A percentile compares a stretch with the other conserved stretches of the same genome.
phyloP scores from a whole-genome alignment of 805 yeast species.

The Jamesozyma gamospora region DNA sequence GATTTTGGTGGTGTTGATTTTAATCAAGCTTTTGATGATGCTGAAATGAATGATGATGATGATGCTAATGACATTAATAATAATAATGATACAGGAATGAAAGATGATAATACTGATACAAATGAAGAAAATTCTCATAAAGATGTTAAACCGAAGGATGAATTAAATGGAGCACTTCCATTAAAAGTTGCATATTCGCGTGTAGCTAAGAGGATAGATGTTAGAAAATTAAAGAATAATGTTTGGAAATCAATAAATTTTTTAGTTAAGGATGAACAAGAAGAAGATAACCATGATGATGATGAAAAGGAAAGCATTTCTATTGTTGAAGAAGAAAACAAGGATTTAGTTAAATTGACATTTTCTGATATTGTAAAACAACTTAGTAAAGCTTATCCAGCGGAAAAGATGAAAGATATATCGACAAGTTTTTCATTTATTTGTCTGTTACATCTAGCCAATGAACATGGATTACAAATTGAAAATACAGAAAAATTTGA shows the following conservation, averaged over 20 bases:
- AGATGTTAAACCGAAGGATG: neutral
- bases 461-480: slow-evolving; percentile 66
- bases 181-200: slow-evolving; percentile 48
- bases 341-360: neutral
- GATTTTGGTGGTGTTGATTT: slow-evolving; percentile 28
- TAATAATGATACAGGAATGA: neutral
- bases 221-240: slow-evolving; percentile 60
- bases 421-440: slow-evolving; percentile 82
- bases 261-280: slow-evolving; percentile 4
- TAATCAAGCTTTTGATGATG: slow-evolving; percentile 29
- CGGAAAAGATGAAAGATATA: slow-evolving; percentile 50
- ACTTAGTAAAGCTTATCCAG: slow-evolving; percentile 43
- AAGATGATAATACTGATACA: slow-evolving; percentile 3
- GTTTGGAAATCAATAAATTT: slow-evolving; percentile 51
- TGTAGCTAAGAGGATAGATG: slow-evolving; percentile 72
- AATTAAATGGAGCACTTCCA: neutral
- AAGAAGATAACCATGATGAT: slow-evolving; percentile 13
- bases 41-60: slow-evolving; percentile 10
- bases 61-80: slow-evolving; percentile 24
- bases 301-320: slow-evolving; percentile 14
- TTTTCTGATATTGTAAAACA: slow-evolving; percentile 42
- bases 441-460: slow-evolving; percentile 74
- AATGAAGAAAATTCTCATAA: slow-evolving; percentile 17
- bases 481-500: slow-evolving; percentile 35
- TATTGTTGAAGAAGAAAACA: neutral